Percentiles rank a stretch among this genome's conserved stretches.
These are phyloP conservation scores for Xylaria sp. DNA, from an alignment of 2,329 filamentous ascomycete genomes.

Conservation along the genomic window DNA sequence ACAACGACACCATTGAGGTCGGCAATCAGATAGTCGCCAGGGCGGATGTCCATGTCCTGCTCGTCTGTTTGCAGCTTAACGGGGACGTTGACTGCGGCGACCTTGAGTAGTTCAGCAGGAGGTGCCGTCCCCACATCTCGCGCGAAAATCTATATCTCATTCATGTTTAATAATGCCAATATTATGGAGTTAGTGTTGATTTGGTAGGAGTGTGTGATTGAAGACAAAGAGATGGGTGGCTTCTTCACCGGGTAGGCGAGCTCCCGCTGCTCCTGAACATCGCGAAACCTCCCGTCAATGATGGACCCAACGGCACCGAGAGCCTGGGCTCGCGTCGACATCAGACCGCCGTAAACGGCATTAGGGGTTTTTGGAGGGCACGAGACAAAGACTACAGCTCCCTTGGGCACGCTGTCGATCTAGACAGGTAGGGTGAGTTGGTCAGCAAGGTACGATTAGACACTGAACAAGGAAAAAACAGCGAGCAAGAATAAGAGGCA, in stretches of 20 bases:
- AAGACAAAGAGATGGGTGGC: not conserved
- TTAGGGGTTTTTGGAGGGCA: conserved; percentile 59
- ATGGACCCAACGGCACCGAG: conserved; percentile 60
- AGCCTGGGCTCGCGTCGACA: conserved; percentile 60
- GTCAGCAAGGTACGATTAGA: conserved; percentile 21
- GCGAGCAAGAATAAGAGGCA: no score
- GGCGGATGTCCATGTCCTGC: conserved; percentile 54
- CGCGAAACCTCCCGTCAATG: conserved; percentile 64
- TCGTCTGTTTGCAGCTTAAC: conserved; percentile 54
- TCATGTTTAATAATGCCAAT: not conserved
- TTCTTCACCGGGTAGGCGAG: conserved; percentile 55
- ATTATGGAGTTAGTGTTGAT: not conserved
- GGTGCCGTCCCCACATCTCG: conserved; percentile 58
- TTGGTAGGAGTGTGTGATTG: not conserved
- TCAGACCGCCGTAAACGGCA: conserved; percentile 65
- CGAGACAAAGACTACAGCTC: conserved; percentile 63
- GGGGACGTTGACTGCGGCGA: conserved; percentile 55
- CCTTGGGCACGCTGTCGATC: conserved; percentile 62
- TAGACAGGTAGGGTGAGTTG: conserved; percentile 39
- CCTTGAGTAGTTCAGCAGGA: conserved; percentile 56
- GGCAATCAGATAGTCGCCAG: conserved; percentile 58
- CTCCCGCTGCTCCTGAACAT: conserved; percentile 64
- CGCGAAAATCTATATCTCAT: conserved; percentile 53
- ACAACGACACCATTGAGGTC: conserved; percentile 61
- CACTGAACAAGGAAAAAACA: not conserved